Conservation (phyloP, 1,284 basidiomycete species). For the Papiliotrema terrestris region DNA sequence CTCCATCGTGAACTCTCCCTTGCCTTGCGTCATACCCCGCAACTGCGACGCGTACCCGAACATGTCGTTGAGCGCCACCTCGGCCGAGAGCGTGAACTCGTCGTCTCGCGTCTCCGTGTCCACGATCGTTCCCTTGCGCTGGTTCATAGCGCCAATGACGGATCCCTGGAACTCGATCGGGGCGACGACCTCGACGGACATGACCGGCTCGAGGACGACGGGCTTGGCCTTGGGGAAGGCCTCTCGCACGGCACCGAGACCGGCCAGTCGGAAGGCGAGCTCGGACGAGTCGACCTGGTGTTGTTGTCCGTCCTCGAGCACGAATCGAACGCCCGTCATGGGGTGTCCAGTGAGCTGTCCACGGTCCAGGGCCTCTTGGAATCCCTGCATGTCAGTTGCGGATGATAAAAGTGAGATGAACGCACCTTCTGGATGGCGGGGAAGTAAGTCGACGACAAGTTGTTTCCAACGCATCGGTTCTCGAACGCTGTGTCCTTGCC, state of each 20-base stretch:
- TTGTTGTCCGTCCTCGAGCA: constrained; percentile 86
- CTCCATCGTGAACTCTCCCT: constrained; percentile 96
- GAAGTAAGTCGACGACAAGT: constrained; percentile 86
- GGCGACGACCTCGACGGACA: constrained; percentile 96
- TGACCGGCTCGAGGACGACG: constrained; percentile 92
- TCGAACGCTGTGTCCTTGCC: constrained; percentile 86
- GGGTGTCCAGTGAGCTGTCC: constrained; percentile 86
- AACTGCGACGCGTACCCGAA: constrained; percentile 94
- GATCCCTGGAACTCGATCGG: constrained; percentile 96
- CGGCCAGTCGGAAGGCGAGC: constrained; percentile 86
- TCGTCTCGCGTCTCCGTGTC: constrained; percentile 97
- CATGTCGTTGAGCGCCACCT: constrained; percentile 97
- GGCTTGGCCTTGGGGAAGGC: constrained; percentile 73
- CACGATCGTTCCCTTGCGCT: constrained; percentile 88
- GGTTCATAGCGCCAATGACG: constrained; percentile 93
- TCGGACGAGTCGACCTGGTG: constrained; percentile 98
- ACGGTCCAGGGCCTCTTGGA: constrained; percentile 90
- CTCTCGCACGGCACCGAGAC: constrained; percentile 90
- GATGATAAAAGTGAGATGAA: background rate
- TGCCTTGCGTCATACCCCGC: constrained; percentile 91
- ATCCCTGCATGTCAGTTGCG: constrained; percentile 60
- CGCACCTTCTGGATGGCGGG: constrained; percentile 89
- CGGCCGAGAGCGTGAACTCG: constrained; percentile 88
- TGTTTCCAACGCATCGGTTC: constrained; percentile 86
- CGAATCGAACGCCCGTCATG: constrained; percentile 80